Base-by-base conservation (phyloP, 768 basidiomycete species). In the Lactarius vividus region DNA sequence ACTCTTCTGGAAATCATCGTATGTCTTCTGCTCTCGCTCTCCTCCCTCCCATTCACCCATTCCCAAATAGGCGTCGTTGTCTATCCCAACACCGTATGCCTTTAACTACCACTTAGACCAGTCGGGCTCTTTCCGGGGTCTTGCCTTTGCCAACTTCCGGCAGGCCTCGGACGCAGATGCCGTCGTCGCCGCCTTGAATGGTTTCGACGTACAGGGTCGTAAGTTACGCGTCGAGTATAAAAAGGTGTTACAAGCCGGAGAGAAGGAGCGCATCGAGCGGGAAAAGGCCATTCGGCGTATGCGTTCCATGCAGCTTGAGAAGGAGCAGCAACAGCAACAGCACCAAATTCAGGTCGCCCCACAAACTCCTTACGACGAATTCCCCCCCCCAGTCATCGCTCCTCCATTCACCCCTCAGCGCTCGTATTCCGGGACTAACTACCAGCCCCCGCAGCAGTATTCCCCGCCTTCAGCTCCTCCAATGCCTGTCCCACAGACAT, bases 41-140 rank as follows among this genome's bases (percentile, higher is more conserved):
- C 11, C 10, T 61, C 31, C 33, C 16, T 53, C 60, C 33, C 31
- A 53, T 57, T 61, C 28, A 52, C 69, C 52, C 3, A 29, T 29
- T 66, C 58, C 64, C 59, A 65, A 64, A 59, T 70, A 96, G 93
- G 87, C 89, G 73, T 96, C 95, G 61, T 80, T 99, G 70, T 84
- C 89, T 52, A 96, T 98, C 74, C 96, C 96, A 66, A 91, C 95
- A 16, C 97, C 97, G 44, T 98, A 98, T 77, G 97, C 97, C 33
- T 99, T 99, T 85, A 99, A 99, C 79, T 99, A 98, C 76, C 97
- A 99, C 76, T 86, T 96, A 73, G 96, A 98, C 78, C 92, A 94
- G 72, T 89, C 92, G 73, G 96, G 96, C 71, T 89, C 93, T 52
- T 99, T 99, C 84, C 89, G 97, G 67, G 97, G 97, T 23, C 79